Conservation (phyloP, 2,329 filamentous ascomycete species). For the Ceratocystis harringtonii region DNA sequence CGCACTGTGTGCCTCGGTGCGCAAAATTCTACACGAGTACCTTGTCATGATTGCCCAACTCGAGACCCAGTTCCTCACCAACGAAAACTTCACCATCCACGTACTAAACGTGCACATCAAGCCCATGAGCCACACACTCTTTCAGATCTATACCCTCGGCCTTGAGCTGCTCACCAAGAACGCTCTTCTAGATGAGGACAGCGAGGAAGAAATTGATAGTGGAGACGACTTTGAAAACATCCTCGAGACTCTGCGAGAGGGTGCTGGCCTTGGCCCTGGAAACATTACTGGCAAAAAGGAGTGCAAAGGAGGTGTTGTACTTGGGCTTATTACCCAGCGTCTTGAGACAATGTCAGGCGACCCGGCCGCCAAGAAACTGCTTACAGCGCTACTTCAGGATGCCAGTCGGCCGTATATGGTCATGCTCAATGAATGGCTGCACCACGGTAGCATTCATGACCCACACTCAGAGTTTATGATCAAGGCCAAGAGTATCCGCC, state of each 20-base stretch:
- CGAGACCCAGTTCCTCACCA: slow-evolving; percentile 83
- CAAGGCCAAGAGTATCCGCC: slow-evolving; percentile 86
- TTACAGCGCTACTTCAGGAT: slow-evolving; percentile 72
- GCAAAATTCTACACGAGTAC: slow-evolving; percentile 85
- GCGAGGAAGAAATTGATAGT: slow-evolving; percentile 54
- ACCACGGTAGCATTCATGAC: slow-evolving; percentile 89
- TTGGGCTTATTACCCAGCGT: slow-evolving; percentile 71
- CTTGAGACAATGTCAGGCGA: slow-evolving; percentile 87
- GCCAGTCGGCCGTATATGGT: slow-evolving; percentile 89
- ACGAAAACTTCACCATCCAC: slow-evolving; percentile 78
- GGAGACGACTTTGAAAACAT: slow-evolving; percentile 88
- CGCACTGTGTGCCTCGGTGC: slow-evolving; percentile 85
- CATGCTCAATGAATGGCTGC: slow-evolving; percentile 97
- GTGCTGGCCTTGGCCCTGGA: slow-evolving; percentile 63
- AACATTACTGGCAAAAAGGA: slow-evolving; percentile 77
- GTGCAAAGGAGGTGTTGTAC: slow-evolving; percentile 92
- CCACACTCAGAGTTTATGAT: slow-evolving; percentile 88
- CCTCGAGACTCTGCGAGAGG: slow-evolving; percentile 74
- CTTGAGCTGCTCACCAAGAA: slow-evolving; percentile 82
- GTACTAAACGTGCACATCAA: slow-evolving; percentile 84
- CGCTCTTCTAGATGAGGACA: slow-evolving; percentile 68
- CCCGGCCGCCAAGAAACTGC: slow-evolving; percentile 65
- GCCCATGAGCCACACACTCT: slow-evolving; percentile 78
- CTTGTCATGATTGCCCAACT: slow-evolving; percentile 83
- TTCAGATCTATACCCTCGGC: slow-evolving; percentile 74